Percentiles rank a stretch among this genome's conserved stretches.
phyloP scores from a whole-genome alignment of 1,284 basidiomycete species.

The Albatrellus sp. region DNA sequence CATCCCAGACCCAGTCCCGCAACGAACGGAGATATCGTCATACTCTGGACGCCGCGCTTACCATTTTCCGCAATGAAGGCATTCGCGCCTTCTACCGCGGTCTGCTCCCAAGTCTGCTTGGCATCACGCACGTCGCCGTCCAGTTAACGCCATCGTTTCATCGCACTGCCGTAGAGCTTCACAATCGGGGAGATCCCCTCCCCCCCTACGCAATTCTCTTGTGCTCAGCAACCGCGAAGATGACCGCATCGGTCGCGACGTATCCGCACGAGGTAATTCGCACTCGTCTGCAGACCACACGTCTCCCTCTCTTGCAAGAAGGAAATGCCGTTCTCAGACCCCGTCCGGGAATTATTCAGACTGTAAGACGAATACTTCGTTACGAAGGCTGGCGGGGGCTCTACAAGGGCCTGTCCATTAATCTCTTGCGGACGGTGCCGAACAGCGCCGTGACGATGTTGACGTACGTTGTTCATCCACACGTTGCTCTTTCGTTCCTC shows the following conservation, averaged over 20 bases:
- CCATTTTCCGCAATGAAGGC: slow-evolving; percentile 83
- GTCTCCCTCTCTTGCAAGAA: slow-evolving; percentile 35
- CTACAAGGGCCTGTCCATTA: slow-evolving; percentile 85
- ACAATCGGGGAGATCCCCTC: slow-evolving; percentile 44
- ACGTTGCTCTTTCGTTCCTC: neutral
- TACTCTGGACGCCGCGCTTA: slow-evolving; percentile 76
- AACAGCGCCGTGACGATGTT: slow-evolving; percentile 90
- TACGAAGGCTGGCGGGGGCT: slow-evolving; percentile 82
- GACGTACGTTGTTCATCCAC: slow-evolving; percentile 50
- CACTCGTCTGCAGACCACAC: slow-evolving; percentile 81
- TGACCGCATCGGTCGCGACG: slow-evolving; percentile 86
- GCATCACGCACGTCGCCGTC: slow-evolving; percentile 86
- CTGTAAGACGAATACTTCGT: slow-evolving; percentile 56
- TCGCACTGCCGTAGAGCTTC: slow-evolving; percentile 18
- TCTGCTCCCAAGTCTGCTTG: slow-evolving; percentile 77
- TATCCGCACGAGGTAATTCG: slow-evolving; percentile 95
- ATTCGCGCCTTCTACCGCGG: slow-evolving; percentile 83
- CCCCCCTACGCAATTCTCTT: slow-evolving; percentile 63
- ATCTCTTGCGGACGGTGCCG: slow-evolving; percentile 85
- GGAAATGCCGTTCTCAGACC: slow-evolving; percentile 16
- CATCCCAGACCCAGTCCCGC: slow-evolving; percentile 57
- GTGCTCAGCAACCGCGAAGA: slow-evolving; percentile 84
- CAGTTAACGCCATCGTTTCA: slow-evolving; percentile 84
- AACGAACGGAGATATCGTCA: slow-evolving; percentile 71
- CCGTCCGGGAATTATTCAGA: slow-evolving; percentile 57